Evolutionary conservation across 306 rosid genomes (phyloP), one percentile per base, ranked within the genome.

Genomic region (Luffa acutangula): DNA sequence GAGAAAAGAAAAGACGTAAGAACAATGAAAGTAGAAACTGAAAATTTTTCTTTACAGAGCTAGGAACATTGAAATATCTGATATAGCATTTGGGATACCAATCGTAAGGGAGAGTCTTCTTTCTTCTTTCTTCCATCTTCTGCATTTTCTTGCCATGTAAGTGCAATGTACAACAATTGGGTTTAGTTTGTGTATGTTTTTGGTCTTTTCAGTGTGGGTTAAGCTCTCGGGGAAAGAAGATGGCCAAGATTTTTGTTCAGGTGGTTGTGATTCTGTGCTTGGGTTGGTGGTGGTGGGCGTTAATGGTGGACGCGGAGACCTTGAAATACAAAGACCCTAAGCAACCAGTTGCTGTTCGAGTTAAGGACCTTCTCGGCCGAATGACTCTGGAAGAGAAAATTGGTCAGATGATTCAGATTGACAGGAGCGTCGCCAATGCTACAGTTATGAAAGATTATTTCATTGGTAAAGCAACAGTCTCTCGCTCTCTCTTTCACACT

Each of bases 391-490:
- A 91, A 76, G 99, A 95, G 89, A 95, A 95, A 80, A 93, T 95
- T 83, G 99, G 99, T 85, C 99, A 95, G 87, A 95, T 95, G 99
- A 82, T 83, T 76, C 99, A 95, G 84, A 95, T 95, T 85, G 99
- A 95, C 78, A 83, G 97, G 75, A 91, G 94, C 79, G 97, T 93
- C 79, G 97, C 99, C 81, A 83, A 80, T 86, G 85, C 58, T 6
- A 86, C 82, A 73, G 87, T 90, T 69, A 87, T 95, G 97, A 93
- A 80, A 69, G 82, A 80, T 25, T 85, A 84, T 80, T 91, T 82
- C 83, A 91, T 95, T 76, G 99, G 98, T 95, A 84, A 79, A 67
- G 51, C 66, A 39, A 54, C 72, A 36, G 75, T 36, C 4, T 21
- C 37, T 82, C 4, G 79, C 42, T 71, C 67, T 60, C 72, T 78